Percentiles rank a stretch among this genome's conserved stretches.
phyloP scores from a whole-genome alignment of 2,329 filamentous ascomycete species.

The Xylaria sp. region DNA sequence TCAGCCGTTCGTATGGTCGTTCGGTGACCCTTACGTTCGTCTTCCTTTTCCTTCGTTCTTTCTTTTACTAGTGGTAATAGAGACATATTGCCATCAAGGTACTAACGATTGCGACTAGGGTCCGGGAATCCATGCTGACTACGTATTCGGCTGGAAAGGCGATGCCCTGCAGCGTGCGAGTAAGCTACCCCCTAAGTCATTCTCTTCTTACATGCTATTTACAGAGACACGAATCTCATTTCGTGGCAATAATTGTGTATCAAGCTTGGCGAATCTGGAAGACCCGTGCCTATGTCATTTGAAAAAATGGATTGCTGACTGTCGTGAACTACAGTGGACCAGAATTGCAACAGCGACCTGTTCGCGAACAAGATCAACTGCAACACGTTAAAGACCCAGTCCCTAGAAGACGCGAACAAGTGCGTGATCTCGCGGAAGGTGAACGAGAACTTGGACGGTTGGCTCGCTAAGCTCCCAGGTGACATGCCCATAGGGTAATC shows the following conservation, averaged over 20 bases:
- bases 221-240: not conserved
- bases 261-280: not conserved
- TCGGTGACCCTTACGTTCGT: constrained; percentile 39
- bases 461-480: constrained; percentile 45
- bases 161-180: constrained; percentile 53
- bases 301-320: not conserved
- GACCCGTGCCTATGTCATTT: not conserved
- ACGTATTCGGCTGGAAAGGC: constrained; percentile 56
- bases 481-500: constrained; percentile 45
- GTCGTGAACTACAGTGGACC: constrained; percentile 39
- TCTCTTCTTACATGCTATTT: not conserved
- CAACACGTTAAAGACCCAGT: constrained; percentile 45
- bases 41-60: no score
- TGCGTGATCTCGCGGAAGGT: constrained; percentile 48
- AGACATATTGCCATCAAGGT: no score
- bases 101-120: constrained; percentile 30
- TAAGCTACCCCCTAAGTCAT: not conserved
- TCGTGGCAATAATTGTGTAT: not conserved
- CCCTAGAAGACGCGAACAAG: constrained; percentile 49
- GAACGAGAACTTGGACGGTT: constrained; percentile 51
- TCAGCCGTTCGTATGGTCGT: constrained; percentile 50
- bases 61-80: no score
- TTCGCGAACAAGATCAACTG: constrained; percentile 48
- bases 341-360: constrained; percentile 50
- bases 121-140: constrained; percentile 55